A percentile compares a stretch with the other conserved stretches of the same genome.
Evolutionary conservation across 768 basidiomycete genomes (phyloP).

Genomic region (Epithele typhae): DNA sequence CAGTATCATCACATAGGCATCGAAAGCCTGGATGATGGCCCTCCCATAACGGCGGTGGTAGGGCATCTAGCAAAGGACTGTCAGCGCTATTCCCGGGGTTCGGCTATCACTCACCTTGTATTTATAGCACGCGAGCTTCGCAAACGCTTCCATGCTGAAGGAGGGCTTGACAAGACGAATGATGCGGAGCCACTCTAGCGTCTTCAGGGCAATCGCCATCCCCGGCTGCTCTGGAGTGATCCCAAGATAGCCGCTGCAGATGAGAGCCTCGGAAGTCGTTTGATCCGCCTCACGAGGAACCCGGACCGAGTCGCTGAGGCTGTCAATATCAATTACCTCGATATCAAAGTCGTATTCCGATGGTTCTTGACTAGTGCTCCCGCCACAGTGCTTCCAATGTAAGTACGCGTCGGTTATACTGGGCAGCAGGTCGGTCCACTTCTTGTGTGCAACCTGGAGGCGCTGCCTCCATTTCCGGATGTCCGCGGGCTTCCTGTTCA

Average conservation of each 20-base stretch:
- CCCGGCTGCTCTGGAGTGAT: conserved; percentile 2
- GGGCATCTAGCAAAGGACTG: conserved; percentile 16
- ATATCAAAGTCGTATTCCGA: conserved; percentile 1
- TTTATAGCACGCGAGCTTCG: conserved; percentile 12
- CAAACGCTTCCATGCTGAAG: conserved; percentile 18
- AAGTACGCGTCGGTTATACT: conserved; percentile 4
- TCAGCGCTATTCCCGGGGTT: neutral
- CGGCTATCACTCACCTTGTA: conserved; percentile 12
- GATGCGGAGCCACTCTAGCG: conserved; percentile 11
- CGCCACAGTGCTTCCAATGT: conserved; percentile 1
- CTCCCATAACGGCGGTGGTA: conserved; percentile 21
- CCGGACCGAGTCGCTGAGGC: neutral
- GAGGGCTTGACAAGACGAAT: conserved; percentile 12
- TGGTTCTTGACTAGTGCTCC: neutral
- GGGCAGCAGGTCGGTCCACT: neutral
- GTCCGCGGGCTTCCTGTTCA: neutral
- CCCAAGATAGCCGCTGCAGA: conserved; percentile 6
- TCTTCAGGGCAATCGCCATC: conserved; percentile 12
- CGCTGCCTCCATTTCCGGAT: conserved; percentile 6
- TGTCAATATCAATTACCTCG: conserved; percentile 6
- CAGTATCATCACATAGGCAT: conserved; percentile 30
- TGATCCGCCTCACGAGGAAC: neutral
- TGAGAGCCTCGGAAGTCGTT: neutral
- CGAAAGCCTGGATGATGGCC: conserved; percentile 30
- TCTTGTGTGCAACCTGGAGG: neutral